Percentiles rank a stretch among this genome's conserved stretches.
phyloP scores from a whole-genome alignment of 768 basidiomycete species.

The Arthromyces matolae region DNA sequence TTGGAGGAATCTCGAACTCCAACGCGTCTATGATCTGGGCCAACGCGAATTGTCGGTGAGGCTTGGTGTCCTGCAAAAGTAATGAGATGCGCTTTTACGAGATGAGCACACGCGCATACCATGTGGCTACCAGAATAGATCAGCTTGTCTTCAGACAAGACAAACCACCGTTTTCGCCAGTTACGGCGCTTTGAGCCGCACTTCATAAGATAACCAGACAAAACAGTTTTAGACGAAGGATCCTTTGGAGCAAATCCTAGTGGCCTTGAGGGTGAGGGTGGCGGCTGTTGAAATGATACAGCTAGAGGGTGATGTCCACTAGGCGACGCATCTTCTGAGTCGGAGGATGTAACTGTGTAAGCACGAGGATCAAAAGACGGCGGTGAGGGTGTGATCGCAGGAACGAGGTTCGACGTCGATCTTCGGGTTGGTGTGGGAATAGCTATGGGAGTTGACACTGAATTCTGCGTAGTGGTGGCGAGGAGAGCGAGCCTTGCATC shows the following conservation, averaged over 20 bases:
- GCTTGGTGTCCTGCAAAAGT: constrained; percentile 86
- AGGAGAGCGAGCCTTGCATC: constrained; percentile 65
- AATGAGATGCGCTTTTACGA: no score
- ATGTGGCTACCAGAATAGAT: constrained; percentile 93
- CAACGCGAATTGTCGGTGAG: constrained; percentile 83
- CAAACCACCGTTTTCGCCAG: constrained; percentile 98
- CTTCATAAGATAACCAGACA: constrained; percentile 94
- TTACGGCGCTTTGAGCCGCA: constrained; percentile 89
- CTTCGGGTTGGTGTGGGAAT: constrained; percentile 37
- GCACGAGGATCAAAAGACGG: constrained; percentile 38
- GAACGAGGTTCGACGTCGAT: constrained; percentile 26
- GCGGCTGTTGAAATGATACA: constrained; percentile 37
- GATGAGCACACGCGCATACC: constrained; percentile 49
- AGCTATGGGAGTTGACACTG: constrained; percentile 49
- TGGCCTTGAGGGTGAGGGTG: constrained; percentile 43
- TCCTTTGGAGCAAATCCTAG: constrained; percentile 42
- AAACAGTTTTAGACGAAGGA: constrained; percentile 64
- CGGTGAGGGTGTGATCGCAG: constrained; percentile 45
- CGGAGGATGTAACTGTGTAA: constrained; percentile 66
- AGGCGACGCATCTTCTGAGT: constrained; percentile 70
- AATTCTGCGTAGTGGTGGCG: constrained; percentile 58
- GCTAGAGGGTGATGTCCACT: constrained; percentile 39
- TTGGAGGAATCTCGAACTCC: constrained; percentile 69
- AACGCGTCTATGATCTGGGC: constrained; percentile 87
- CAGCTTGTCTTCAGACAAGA: constrained; percentile 83